Base-by-base conservation (phyloP, 2,329 filamentous ascomycete genomes). In the Diaporthe capsici region DNA sequence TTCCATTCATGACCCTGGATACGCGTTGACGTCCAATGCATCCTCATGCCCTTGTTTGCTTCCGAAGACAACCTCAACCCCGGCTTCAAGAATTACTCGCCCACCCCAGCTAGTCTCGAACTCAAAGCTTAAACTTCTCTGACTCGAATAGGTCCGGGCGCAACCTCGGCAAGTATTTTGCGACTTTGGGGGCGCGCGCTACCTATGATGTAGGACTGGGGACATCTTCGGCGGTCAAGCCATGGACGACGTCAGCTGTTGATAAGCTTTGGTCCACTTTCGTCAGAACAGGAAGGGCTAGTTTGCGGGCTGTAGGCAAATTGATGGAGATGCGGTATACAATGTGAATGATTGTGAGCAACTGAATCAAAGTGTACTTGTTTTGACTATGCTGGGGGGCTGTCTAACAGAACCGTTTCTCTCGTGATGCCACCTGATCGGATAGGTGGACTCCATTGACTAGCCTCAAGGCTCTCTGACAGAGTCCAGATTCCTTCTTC, bases 251-350 rank as follows among this genome's bases (percentile, higher is more conserved):
- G 9, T 49, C 44, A 49, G 8, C 3, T 22, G 3, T 22, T 49
- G 17, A 2, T 49, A 22, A 49, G 20, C 44, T 22, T 9, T 8
- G 4, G 20, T 22, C 15, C 20, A 22, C 6, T 22, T 17, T 49
- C 7, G 44, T 22, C 17, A 49, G 2, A 4, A 9, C 20, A 3
- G 44, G 2, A 49, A 49, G 3, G 44, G 44, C 44, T 22, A 20
- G 8, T 20, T 1, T 49, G 44, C 3, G 3, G 20, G 0, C 44
- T 0, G 44, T 1, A 22, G 3, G 3, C 20, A 2, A 22, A 22
- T 22, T 49, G 44, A 0, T 22, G 9, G 44, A 57, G 0, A 5
- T 12, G 49, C 22, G 3, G 10, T 12, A 9, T 8, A 1, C 22
- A 0, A 12, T 51, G 2, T 13, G 22, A 25, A 51, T 12, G 22